These are phyloP conservation scores for Diplodia intermedia DNA, from an alignment of 2,329 filamentous ascomycete genomes.

Conservation along the genomic window DNA sequence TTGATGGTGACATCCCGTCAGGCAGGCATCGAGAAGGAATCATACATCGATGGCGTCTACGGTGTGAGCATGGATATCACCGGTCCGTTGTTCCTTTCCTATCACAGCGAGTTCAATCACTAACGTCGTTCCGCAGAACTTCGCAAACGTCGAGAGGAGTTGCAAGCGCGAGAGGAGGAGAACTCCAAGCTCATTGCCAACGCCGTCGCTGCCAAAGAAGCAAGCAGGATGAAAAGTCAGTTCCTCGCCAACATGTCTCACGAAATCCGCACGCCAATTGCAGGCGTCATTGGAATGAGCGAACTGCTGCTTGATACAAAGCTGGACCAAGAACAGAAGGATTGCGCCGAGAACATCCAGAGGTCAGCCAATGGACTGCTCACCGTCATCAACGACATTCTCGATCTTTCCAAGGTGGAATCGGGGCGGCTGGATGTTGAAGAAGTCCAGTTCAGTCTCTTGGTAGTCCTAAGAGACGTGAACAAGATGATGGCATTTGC, in stretches of 20 bases:
- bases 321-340: conserved; percentile 72
- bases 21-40: conserved; percentile 58
- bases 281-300: conserved; percentile 80
- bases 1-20: conserved; percentile 64
- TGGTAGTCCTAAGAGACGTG: conserved; percentile 76
- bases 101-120: neutral
- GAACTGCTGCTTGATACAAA: conserved; percentile 74
- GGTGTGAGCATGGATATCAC: conserved; percentile 83
- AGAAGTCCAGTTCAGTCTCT: conserved; percentile 79
- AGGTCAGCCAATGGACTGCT: conserved; percentile 80
- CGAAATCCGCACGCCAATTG: conserved; percentile 79
- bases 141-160: conserved; percentile 67
- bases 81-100: conserved; percentile 7
- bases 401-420: conserved; percentile 88
- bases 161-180: conserved; percentile 70
- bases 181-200: conserved; percentile 75
- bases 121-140: conserved; percentile 56
- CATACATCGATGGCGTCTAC: conserved; percentile 72
- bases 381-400: conserved; percentile 88
- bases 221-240: conserved; percentile 78
- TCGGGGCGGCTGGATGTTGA: conserved; percentile 79
- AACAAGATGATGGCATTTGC: conserved; percentile 88
- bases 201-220: conserved; percentile 79
- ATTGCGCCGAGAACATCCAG: conserved; percentile 79
- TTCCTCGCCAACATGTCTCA: conserved; percentile 85